A percentile compares a stretch with the other conserved stretches of the same genome.
These are phyloP conservation scores for Terfezia boudieri DNA, from an alignment of 495 filamentous ascomycete species.

Conservation along the genomic window DNA sequence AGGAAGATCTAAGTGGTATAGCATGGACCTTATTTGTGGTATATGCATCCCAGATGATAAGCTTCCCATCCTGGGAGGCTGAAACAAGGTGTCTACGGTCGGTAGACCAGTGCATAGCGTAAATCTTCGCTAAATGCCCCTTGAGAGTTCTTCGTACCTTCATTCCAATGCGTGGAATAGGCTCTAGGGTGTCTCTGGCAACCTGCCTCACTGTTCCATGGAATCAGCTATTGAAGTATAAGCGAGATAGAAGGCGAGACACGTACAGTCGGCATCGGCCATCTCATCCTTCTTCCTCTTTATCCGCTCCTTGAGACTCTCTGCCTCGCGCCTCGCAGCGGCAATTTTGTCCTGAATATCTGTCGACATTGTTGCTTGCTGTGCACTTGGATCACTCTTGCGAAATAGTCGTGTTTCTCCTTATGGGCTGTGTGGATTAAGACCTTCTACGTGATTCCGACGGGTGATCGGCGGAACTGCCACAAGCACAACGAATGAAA, in stretches of 20 bases:
- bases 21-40: slow-evolving; percentile 99
- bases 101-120: slow-evolving; percentile 99
- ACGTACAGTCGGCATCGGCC: slow-evolving; percentile 89
- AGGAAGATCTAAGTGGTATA: slow-evolving; percentile 92
- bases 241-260: neutral
- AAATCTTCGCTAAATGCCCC: slow-evolving; percentile 96
- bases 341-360: slow-evolving; percentile 76
- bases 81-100: slow-evolving; percentile 95
- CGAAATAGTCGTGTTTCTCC: no score
- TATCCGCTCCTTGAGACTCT: slow-evolving; percentile 94
- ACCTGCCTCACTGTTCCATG: slow-evolving; percentile 58
- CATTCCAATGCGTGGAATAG: slow-evolving; percentile 83
- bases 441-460: no score
- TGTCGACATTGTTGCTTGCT: slow-evolving; percentile 12
- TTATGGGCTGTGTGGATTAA: no score
- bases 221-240: slow-evolving; percentile 2
- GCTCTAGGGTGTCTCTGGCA: slow-evolving; percentile 67
- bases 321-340: slow-evolving; percentile 88
- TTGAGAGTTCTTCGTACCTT: slow-evolving; percentile 86
- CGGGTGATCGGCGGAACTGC: no score
- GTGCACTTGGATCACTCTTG: neutral
- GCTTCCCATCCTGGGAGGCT: slow-evolving; percentile 94
- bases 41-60: slow-evolving; percentile 99
- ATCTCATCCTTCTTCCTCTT: slow-evolving; percentile 99
- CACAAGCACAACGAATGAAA: no score